A percentile compares a stretch with the other conserved stretches of the same genome.
Conservation (phyloP, 2,329 filamentous ascomycete genomes). For the Trichoderma breve region DNA sequence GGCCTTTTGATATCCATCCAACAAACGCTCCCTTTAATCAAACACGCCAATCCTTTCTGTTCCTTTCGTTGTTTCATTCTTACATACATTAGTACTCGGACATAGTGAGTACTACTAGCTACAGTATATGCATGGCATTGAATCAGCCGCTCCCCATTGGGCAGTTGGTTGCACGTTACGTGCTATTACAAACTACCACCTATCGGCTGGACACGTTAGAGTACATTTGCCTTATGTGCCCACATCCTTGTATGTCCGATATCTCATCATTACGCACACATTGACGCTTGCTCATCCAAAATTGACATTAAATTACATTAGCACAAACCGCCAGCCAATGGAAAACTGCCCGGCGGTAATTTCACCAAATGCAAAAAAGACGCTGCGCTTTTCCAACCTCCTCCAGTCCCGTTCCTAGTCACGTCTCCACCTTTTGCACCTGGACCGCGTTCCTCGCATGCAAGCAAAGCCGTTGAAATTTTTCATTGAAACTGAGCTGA, state of each 20-base stretch:
- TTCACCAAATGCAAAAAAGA: not conserved
- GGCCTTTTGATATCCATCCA: not conserved
- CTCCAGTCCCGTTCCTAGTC: slow-evolving; percentile 6
- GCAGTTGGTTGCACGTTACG: not conserved
- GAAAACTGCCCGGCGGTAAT: not conserved
- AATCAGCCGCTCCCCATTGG: not conserved
- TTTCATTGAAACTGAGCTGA: not conserved
- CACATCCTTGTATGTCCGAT: not conserved
- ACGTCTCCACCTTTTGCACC: slow-evolving; percentile 20
- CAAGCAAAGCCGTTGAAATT: slow-evolving; percentile 2
- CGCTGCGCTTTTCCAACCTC: slow-evolving; percentile 13
- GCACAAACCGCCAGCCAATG: not conserved
- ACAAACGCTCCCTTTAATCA: not conserved
- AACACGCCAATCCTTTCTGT: not conserved
- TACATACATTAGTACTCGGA: not conserved
- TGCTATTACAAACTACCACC: not conserved
- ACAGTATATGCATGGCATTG: not conserved
- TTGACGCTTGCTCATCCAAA: not conserved
- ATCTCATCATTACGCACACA: not conserved
- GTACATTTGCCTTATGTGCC: not conserved
- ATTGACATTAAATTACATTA: not conserved
- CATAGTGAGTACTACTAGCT: not conserved
- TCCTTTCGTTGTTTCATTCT: not conserved
- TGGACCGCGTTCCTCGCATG: slow-evolving; percentile 19
- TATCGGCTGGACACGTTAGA: not conserved